phyloP scores from a whole-genome alignment of 352 stramenopile genomes.

The Globisporangium apiculatum region DNA sequence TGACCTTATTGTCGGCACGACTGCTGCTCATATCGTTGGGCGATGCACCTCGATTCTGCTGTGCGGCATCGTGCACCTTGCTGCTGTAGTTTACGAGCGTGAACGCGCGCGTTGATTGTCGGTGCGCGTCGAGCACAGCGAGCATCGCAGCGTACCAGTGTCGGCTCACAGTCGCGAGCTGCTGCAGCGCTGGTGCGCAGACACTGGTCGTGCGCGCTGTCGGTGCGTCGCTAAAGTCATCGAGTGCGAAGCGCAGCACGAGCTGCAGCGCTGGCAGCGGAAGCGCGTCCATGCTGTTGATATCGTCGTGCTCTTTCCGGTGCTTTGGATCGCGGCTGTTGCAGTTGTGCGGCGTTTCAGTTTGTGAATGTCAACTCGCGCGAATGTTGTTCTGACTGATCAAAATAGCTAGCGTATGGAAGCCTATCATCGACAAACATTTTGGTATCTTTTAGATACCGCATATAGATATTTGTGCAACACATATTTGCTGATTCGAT shows the following conservation, averaged over 20 bases:
- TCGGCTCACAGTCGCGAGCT: constrained; percentile 7
- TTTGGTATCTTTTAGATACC: too few species aligned
- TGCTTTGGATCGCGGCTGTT: too few species aligned
- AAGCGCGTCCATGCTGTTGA: constrained; percentile 6
- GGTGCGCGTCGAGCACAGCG: constrained; percentile 1
- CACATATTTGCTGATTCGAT: too few species aligned
- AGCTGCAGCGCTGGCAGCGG: constrained; percentile 9
- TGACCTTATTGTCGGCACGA: not conserved
- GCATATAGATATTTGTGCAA: too few species aligned
- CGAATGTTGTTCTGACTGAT: not conserved
- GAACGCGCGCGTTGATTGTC: constrained; percentile 1
- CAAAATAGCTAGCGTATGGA: not conserved
- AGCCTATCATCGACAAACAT: not conserved
- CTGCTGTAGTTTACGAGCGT: not conserved
- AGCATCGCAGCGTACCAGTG: constrained; percentile 6
- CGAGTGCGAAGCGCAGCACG: constrained; percentile 4
- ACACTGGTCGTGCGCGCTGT: not conserved
- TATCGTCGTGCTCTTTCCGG: not conserved
- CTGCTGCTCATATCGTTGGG: too few species aligned
- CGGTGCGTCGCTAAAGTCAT: constrained; percentile 1
- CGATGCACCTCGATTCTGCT: not conserved
- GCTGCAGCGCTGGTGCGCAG: constrained; percentile 4
- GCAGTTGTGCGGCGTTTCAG: too few species aligned
- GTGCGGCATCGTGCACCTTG: not conserved
- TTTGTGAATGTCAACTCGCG: not conserved